Evolutionary conservation across 1,284 basidiomycete genomes (phyloP), one percentile per base, ranked within the genome.

Genomic region (Phaffia rhodozyma): DNA sequence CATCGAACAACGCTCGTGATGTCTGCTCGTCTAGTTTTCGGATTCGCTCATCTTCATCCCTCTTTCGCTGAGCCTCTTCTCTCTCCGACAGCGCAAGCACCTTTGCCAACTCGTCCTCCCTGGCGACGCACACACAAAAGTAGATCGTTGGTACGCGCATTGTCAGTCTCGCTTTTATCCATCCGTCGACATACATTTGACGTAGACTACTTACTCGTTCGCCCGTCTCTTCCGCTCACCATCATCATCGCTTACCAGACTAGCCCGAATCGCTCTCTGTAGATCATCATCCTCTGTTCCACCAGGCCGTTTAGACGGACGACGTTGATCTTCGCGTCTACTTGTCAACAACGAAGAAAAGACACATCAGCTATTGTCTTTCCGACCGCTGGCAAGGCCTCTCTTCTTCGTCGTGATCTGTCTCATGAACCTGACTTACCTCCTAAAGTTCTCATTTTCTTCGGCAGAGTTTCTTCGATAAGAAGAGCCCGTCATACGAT

Each of bases 41-140:
- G 69, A 89, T 93, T 30, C 85, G 80, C 68, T 86, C 84, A 66
- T 89, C 86, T 30, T 87, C 78, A 1, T 85, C 83, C 64, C 81
- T 80, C 70, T 81, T 82, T 59, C 89, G 79, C 73, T 79, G 84
- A 34, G 79, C 81, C 71, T 92, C 91, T 72, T 97, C 93, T 74
- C 94, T 89, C 74, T 91, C 84, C 67, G 90, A 93, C 38, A 91
- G 76, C 67, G 82, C 81, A 68, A 97, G 81, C 0, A 92, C 92
- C 70, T 83, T 79, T 69, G 83, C 78, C 47, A 96, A 75, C 69
- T 96, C 92, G 27, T 82, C 81, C 70, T 97, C 91, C 69, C 73
- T 78, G 72, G 38, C 3, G 55, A 55, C 63, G 23, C n/a, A 51
- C 13, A 61, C 38, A 29, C 23, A 25, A 34, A 23, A 16, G 5